A percentile compares a stretch with the other conserved stretches of the same genome.
Evolutionary conservation across 2,329 filamentous ascomycete species (phyloP).

Genomic region (Colletotrichum gloeosporioides): DNA sequence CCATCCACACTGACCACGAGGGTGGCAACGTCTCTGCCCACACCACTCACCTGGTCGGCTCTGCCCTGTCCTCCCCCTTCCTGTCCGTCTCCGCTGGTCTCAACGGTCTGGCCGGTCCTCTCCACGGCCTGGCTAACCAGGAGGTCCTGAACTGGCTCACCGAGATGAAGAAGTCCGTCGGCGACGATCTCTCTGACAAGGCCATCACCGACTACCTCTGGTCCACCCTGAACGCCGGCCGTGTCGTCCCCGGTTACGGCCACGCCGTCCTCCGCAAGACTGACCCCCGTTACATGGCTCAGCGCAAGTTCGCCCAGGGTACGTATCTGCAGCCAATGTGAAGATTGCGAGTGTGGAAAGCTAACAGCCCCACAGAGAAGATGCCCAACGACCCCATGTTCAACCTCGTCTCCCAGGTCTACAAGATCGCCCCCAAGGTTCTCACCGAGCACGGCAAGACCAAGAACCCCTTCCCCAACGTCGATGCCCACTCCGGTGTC

Average conservation of each 20-base stretch:
- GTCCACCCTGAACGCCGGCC: slow-evolving; percentile 93
- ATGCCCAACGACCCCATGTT: slow-evolving; percentile 98
- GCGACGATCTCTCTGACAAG: slow-evolving; percentile 94
- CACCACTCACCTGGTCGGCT: slow-evolving; percentile 97
- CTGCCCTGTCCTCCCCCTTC: slow-evolving; percentile 95
- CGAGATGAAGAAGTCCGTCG: slow-evolving; percentile 96
- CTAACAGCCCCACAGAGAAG: slow-evolving; percentile 61
- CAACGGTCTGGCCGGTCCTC: slow-evolving; percentile 96
- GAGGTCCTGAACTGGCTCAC: slow-evolving; percentile 99
- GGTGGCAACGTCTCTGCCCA: slow-evolving; percentile 98
- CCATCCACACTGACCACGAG: slow-evolving; percentile 99
- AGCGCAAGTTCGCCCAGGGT: slow-evolving; percentile 91
- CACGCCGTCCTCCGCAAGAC: slow-evolving; percentile 99
- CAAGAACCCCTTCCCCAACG: slow-evolving; percentile 99
- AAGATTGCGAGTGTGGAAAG: not conserved
- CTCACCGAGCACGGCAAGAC: slow-evolving; percentile 99
- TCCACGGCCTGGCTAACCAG: slow-evolving; percentile 99
- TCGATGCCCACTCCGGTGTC: slow-evolving; percentile 98
- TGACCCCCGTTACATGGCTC: slow-evolving; percentile 96
- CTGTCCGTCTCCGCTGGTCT: slow-evolving; percentile 95
- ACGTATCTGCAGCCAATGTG: not conserved
- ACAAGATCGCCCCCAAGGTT: slow-evolving; percentile 99
- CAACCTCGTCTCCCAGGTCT: slow-evolving; percentile 99
- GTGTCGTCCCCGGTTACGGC: slow-evolving; percentile 97
- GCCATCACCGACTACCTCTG: slow-evolving; percentile 99